Conservation (phyloP, 805 yeast species). For the Cyberlindnera sargentensis region DNA sequence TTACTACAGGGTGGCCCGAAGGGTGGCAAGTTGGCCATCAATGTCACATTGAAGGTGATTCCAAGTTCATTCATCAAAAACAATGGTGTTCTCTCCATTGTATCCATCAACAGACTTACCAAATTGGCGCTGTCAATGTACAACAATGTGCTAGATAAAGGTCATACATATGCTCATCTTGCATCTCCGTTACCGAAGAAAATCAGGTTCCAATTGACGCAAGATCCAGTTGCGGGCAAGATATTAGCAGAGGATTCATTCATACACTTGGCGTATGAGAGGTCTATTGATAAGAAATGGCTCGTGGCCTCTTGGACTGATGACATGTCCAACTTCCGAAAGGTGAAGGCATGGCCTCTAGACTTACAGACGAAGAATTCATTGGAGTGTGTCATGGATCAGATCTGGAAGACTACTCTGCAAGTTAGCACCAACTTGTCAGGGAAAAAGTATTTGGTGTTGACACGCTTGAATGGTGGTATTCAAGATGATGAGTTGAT, state of each 20-base stretch:
- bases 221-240: slow-evolving; percentile 25
- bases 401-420: slow-evolving; percentile 56
- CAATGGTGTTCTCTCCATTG: slow-evolving; percentile 25
- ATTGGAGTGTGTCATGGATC: slow-evolving; percentile 56
- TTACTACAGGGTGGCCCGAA: slow-evolving; percentile 18
- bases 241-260: slow-evolving; percentile 62
- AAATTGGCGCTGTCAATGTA: slow-evolving; percentile 48
- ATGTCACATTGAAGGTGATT: slow-evolving; percentile 29
- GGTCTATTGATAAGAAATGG: slow-evolving; percentile 80
- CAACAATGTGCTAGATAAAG: slow-evolving; percentile 42
- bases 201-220: slow-evolving; percentile 38
- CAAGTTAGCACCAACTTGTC: slow-evolving; percentile 28
- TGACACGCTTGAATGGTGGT: slow-evolving; percentile 65
- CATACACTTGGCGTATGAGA: slow-evolving; percentile 78
- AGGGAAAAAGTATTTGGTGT: slow-evolving; percentile 51
- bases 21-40: slow-evolving; percentile 1
- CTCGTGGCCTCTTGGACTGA: slow-evolving; percentile 86
- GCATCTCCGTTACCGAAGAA: slow-evolving; percentile 36
- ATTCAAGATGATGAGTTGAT: slow-evolving; percentile 77
- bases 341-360: slow-evolving; percentile 59
- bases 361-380: slow-evolving; percentile 25
- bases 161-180: slow-evolving; percentile 30
- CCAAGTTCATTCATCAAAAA: slow-evolving; percentile 35
- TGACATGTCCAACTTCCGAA: slow-evolving; percentile 61
- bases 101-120: slow-evolving; percentile 30